Evolutionary conservation across 306 rosid species (phyloP).

Genomic region (Prunus davidiana): DNA sequence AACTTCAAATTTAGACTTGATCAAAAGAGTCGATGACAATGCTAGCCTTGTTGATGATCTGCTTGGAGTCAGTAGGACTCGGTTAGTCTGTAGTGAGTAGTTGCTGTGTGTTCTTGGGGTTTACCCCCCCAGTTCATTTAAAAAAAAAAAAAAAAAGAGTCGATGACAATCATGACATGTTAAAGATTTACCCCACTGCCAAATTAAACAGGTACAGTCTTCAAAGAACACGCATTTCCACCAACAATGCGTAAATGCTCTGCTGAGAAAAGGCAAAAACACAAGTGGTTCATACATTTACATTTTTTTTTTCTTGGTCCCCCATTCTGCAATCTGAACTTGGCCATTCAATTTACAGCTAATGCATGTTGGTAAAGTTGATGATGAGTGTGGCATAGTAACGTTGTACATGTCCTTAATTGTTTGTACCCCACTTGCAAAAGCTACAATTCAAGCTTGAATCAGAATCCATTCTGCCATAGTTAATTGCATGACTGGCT

Average conservation of each 20-base stretch:
- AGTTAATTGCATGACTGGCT: too few species aligned
- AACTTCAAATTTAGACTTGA: not conserved
- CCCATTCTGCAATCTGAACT: not conserved
- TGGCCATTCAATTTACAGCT: not conserved
- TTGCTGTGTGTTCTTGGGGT: too few species aligned
- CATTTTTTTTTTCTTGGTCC: not conserved
- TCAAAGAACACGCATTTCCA: constrained; percentile 2
- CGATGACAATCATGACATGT: not conserved
- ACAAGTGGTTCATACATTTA: not conserved
- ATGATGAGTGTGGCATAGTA: not conserved
- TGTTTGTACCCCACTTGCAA: too few species aligned
- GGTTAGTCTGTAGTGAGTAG: too few species aligned
- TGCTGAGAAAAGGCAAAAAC: not conserved
- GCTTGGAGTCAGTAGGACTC: too few species aligned
- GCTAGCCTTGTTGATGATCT: too few species aligned
- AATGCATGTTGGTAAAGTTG: not conserved
- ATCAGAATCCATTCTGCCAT: too few species aligned
- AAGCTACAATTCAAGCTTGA: too few species aligned
- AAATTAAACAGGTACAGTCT: not conserved
- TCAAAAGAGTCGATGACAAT: not conserved
- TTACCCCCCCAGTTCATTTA: too few species aligned
- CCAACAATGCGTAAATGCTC: constrained; percentile 1
- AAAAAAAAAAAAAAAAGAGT: too few species aligned
- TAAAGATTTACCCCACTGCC: not conserved
- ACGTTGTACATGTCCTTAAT: too few species aligned